Evolutionary conservation across 495 filamentous ascomycete genomes (phyloP).

Genomic region (Neurospora terricola): DNA sequence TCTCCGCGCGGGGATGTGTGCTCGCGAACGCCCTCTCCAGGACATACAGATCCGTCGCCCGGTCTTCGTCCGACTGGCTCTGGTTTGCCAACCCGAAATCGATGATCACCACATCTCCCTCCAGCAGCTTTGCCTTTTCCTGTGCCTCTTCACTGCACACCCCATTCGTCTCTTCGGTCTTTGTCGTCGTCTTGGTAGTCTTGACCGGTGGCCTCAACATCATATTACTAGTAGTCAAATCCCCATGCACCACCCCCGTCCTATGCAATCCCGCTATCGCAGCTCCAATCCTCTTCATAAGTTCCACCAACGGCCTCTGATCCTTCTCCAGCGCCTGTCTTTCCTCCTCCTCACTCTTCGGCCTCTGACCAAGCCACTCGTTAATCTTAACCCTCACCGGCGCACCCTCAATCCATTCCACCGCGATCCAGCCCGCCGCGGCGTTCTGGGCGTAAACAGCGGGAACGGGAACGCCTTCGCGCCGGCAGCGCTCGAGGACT

Average conservation of each 20-base stretch:
- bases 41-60: slow-evolving; percentile 94
- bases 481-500: slow-evolving; percentile 60
- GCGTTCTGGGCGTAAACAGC: slow-evolving; percentile 67
- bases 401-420: slow-evolving; percentile 82
- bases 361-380: slow-evolving; percentile 44
- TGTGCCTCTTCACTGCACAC: not conserved
- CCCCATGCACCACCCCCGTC: slow-evolving; percentile 81
- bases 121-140: slow-evolving; percentile 24
- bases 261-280: slow-evolving; percentile 74
- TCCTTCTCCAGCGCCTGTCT: slow-evolving; percentile 26
- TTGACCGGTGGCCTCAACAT: slow-evolving; percentile 52
- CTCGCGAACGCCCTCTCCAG: slow-evolving; percentile 92
- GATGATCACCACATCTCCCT: slow-evolving; percentile 79
- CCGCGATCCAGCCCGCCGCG: slow-evolving; percentile 68
- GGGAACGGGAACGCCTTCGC: slow-evolving; percentile 71
- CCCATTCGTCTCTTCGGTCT: slow-evolving; percentile 7
- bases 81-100: slow-evolving; percentile 90
- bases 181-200: not conserved
- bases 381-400: slow-evolving; percentile 60
- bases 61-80: slow-evolving; percentile 78
- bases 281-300: slow-evolving; percentile 64
- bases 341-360: slow-evolving; percentile 27
- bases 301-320: slow-evolving; percentile 27
- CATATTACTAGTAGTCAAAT: slow-evolving; percentile 95
- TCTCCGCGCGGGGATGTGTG: slow-evolving; percentile 83